These are phyloP conservation scores for Podospora pseudopauciseta DNA, from an alignment of 495 filamentous ascomycete genomes.

Conservation along the genomic window DNA sequence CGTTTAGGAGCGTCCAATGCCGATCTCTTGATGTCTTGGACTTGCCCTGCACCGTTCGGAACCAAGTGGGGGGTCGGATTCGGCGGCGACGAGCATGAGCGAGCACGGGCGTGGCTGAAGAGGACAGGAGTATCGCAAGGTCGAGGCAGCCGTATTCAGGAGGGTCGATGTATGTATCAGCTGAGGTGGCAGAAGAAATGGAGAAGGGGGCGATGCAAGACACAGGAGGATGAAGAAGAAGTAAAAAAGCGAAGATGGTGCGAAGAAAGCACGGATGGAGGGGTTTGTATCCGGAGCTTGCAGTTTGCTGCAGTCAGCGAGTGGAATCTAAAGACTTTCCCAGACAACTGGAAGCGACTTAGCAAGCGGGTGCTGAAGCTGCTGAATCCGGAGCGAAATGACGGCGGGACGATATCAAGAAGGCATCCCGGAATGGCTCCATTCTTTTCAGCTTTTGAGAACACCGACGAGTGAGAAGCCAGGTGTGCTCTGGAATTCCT, in stretches of 20 bases:
- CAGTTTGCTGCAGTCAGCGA: neutral
- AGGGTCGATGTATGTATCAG: neutral
- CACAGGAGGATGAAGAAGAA: conserved; percentile 7
- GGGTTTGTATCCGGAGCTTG: neutral
- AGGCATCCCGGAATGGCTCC: conserved; percentile 3
- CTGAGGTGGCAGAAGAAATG: neutral
- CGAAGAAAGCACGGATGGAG: neutral
- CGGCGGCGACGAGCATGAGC: neutral
- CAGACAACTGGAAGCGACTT: neutral
- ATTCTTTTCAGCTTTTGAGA: conserved; percentile 6
- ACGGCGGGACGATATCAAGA: conserved; percentile 10
- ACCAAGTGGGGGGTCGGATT: neutral
- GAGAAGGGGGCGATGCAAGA: neutral
- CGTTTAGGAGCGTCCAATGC: neutral
- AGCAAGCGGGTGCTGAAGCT: neutral
- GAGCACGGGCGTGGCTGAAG: neutral
- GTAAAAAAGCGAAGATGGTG: neutral
- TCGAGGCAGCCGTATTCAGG: neutral
- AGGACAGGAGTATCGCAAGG: neutral
- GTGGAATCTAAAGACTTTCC: neutral
- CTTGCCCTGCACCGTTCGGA: neutral
- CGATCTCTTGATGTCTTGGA: neutral
- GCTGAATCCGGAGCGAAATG: conserved; percentile 10
- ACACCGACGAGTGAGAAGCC: neutral
- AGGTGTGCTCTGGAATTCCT: neutral